Base-by-base conservation (phyloP, 1,284 basidiomycete species). In the Ceratobasidium sp. region DNA sequence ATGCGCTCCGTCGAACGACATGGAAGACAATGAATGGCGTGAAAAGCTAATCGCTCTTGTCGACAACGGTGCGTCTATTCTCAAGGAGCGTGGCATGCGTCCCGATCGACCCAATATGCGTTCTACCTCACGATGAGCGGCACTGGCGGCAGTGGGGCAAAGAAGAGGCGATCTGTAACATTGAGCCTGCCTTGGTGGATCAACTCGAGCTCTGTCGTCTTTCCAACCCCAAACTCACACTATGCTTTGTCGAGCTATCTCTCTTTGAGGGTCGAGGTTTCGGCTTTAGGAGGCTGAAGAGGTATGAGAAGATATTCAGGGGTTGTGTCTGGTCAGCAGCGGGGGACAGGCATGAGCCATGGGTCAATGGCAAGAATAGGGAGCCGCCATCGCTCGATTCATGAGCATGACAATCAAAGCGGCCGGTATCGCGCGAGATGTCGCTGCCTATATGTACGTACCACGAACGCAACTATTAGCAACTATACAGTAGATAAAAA, bases 151-250 rank as follows among this genome's bases (percentile, higher is more conserved):
- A 80, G 18, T 99, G 97, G 97, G 87, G 85, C 74, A 97, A 99
- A 86, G 95, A 98, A 81, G 89, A 94, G 80, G 91, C 96, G 12
- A 97, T 99, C 80, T 92, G 97, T 81, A 98, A 99, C 85, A 96
- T 98, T 76, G 97, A 99, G 81, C 97, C 97, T 32, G 97, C 97
- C 45, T 86, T 99, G 61, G 97, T 97, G 43, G 98, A 96, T 88
- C 97, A 99, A 84, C 88, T 99, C 65, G 97, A 99, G 82, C 90
- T 99, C 72, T 92, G 92, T 81, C 93, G 97, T 64, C 86, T 99
- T 75, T 97, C 96, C 52, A 93, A 97, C 85, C 99, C 98, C 84
- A 95, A 97, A 82, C 88, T 99, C 80, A 94, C 90, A 50, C 96
- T 97, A 60, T 89, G 91, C 84, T 93, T 96, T 80, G 92, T 96